A percentile compares a stretch with the other conserved stretches of the same genome.
phyloP scores from a whole-genome alignment of 352 stramenopile genomes.

The Globisporangium radiosum region DNA sequence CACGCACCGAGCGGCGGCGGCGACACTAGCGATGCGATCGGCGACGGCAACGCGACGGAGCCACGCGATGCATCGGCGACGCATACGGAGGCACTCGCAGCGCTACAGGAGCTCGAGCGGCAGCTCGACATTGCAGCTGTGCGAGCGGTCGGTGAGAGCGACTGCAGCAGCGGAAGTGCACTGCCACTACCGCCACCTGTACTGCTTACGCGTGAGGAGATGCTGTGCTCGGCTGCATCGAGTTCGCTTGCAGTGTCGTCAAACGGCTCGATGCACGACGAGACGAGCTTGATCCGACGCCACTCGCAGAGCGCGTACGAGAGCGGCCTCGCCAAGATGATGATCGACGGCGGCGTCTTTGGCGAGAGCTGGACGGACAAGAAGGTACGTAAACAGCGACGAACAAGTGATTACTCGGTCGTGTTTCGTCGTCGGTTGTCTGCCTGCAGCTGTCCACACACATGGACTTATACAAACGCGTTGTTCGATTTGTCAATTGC shows the following conservation, averaged over 20 bases:
- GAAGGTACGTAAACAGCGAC: conserved; percentile 36
- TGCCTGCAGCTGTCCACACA: too few species aligned
- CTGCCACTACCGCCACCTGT: background rate
- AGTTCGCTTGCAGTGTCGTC: background rate
- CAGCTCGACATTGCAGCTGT: conserved; percentile 7
- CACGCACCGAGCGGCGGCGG: background rate
- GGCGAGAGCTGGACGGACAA: conserved; percentile 94
- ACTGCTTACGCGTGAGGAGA: background rate
- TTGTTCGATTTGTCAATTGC: background rate
- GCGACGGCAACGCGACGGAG: background rate
- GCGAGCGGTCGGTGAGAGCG: background rate
- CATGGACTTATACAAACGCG: too few species aligned
- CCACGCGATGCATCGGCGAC: too few species aligned
- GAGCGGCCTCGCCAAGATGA: conserved; percentile 52
- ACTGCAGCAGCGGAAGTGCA: background rate
- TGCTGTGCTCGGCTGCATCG: conserved; percentile 3
- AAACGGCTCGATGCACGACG: conserved; percentile 13
- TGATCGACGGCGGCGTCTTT: conserved; percentile 65
- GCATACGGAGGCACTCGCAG: background rate
- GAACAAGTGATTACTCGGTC: too few species aligned
- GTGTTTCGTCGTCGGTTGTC: too few species aligned
- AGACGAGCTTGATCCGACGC: conserved; percentile 37
- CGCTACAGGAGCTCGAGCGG: conserved; percentile 8
- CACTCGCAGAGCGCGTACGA: conserved; percentile 65
- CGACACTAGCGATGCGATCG: conserved; percentile 16